Base-by-base conservation (phyloP, 176 grass and related monocot species). In the Oryza punctata region DNA sequence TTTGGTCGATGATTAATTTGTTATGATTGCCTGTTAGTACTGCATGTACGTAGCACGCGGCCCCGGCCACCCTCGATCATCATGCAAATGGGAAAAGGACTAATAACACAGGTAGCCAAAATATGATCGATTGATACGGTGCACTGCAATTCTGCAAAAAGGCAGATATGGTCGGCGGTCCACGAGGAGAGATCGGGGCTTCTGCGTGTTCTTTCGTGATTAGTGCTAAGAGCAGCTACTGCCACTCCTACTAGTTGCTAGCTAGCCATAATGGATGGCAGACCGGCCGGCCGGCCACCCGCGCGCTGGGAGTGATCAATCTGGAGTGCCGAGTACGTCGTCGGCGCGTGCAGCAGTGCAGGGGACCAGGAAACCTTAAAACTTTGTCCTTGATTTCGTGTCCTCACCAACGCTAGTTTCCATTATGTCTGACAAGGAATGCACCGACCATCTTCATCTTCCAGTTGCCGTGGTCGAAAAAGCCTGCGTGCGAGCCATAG, bases 291-390 rank as follows among this genome's bases (percentile, higher is more conserved):
- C 13, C 76, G 2, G 6, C 0, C 59, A 45, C 23, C 21, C 29
- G 57, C 57, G n/a, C n/a, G 65, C 67, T 30, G 50, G 19, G 32
- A 71, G 37, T 59, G 37, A 10, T 15, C 21, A 12, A 33, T 30
- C 4, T 32, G 6, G 25, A 83, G 38, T 35, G 70, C 40, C 10
- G 27, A 33, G 59, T 24, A 67, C 63, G 41, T 10, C 7, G 26
- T 49, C 70, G 46, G 71, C 71, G 16, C 23, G 57, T 49, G 12
- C 14, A 7, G 82, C 47, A 18, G 37, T 61, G 65, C 65, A 10
- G 37, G 47, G 82, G 82, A 69, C 73, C 65, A 69, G 18, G 18
- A 25, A 77, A 64, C 75, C 54, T 78, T 23, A 38, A 43, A 83
- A 25, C 11, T 3, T 26, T 6, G 52, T 0, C 70, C 33, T 37